Percentiles rank a stretch among this genome's conserved stretches.
Conservation (phyloP, 2,329 filamentous ascomycete genomes). For the Hymenoscyphus fructigenus region DNA sequence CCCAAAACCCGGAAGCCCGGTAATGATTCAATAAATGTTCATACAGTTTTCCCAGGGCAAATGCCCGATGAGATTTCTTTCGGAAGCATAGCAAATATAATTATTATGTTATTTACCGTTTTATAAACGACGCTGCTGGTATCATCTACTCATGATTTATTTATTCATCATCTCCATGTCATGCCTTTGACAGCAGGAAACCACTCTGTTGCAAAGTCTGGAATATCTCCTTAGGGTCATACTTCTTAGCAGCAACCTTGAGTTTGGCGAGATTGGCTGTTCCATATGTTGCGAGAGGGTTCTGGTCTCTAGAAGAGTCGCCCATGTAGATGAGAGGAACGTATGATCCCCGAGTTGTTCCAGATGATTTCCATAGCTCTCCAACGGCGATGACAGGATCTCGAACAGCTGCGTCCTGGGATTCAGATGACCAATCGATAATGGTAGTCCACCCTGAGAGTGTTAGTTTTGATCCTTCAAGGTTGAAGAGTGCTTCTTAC, state of each 20-base stretch:
- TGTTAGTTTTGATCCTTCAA: background rate
- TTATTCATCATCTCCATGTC: background rate
- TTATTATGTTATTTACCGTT: background rate
- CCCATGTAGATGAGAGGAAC: constrained; percentile 39
- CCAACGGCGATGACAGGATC: background rate
- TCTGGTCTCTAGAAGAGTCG: constrained; percentile 44
- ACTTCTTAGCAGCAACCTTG: constrained; percentile 35
- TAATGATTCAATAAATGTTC: too few relatives aligned
- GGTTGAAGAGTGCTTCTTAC: background rate
- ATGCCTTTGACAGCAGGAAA: constrained; percentile 7
- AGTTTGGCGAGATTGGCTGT: constrained; percentile 40
- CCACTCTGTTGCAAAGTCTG: constrained; percentile 30
- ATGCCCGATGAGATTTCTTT: too few relatives aligned
- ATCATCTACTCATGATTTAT: background rate
- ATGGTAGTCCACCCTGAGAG: constrained; percentile 11
- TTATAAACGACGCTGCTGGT: background rate
- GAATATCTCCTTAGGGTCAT: constrained; percentile 41
- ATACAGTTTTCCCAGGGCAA: too few relatives aligned
- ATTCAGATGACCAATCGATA: constrained; percentile 7
- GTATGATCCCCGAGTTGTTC: background rate
- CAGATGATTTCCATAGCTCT: background rate
- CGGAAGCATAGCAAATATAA: background rate
- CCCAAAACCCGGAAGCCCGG: too few relatives aligned
- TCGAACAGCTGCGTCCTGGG: background rate
- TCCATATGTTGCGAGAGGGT: constrained; percentile 45